Evolutionary conservation across 768 basidiomycete genomes (phyloP).

Genomic region (Chalciporus sphaerocephalus): DNA sequence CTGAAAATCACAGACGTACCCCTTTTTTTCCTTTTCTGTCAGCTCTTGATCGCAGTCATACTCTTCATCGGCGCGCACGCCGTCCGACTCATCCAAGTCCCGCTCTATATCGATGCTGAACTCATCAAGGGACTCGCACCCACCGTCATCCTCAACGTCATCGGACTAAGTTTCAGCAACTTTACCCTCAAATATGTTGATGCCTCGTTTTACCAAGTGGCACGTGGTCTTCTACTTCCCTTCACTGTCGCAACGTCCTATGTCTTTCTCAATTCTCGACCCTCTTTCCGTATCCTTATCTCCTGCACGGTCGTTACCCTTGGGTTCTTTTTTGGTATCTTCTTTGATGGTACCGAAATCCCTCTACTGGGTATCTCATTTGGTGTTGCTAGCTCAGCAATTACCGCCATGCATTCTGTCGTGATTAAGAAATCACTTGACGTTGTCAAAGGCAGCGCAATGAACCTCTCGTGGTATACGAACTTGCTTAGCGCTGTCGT

Average conservation of each 20-base stretch:
- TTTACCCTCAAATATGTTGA: slow-evolving; percentile 92
- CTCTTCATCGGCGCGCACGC: slow-evolving; percentile 66
- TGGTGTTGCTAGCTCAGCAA: slow-evolving; percentile 80
- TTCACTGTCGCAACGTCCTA: slow-evolving; percentile 90
- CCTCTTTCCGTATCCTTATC: slow-evolving; percentile 67
- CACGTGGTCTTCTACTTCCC: slow-evolving; percentile 88
- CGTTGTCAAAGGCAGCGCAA: slow-evolving; percentile 78
- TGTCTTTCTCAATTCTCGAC: slow-evolving; percentile 68
- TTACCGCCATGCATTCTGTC: slow-evolving; percentile 87
- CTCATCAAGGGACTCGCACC: slow-evolving; percentile 71
- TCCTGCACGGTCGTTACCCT: slow-evolving; percentile 79
- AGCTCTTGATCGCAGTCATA: slow-evolving; percentile 74
- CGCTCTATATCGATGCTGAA: slow-evolving; percentile 57
- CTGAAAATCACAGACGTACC: slow-evolving; percentile 69
- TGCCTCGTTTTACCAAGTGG: slow-evolving; percentile 93
- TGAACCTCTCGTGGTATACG: slow-evolving; percentile 88
- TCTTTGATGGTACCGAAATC: slow-evolving; percentile 64
- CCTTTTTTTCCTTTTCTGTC: slow-evolving; percentile 81
- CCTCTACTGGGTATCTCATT: slow-evolving; percentile 67
- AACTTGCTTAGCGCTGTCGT: slow-evolving; percentile 76
- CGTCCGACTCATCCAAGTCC: slow-evolving; percentile 61
- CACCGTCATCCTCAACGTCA: slow-evolving; percentile 70
- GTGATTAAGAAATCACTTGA: slow-evolving; percentile 86
- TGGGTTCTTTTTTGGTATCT: slow-evolving; percentile 90
- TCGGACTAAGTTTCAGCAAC: slow-evolving; percentile 86